These are phyloP conservation scores for Neurospora intermedia DNA, from an alignment of 495 filamentous ascomycete species.

Conservation along the genomic window DNA sequence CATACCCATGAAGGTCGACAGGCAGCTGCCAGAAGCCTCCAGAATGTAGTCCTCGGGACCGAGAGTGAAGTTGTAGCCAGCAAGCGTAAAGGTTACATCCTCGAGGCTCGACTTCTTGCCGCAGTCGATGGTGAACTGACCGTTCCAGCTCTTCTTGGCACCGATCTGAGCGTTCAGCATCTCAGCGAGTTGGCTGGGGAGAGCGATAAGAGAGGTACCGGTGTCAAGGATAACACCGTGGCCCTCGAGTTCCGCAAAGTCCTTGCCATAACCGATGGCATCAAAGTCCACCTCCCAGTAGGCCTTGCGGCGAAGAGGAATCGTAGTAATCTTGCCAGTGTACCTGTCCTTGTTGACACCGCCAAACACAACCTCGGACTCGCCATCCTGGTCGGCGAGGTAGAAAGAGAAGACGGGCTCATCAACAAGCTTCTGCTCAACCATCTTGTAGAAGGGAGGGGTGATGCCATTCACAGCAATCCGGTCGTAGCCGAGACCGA, in stretches of 20 bases:
- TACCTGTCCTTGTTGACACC: conserved; percentile 81
- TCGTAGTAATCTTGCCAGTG: conserved; percentile 79
- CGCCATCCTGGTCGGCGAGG: conserved; percentile 61
- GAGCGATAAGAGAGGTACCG: conserved; percentile 93
- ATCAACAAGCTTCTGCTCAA: conserved; percentile 80
- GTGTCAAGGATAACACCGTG: conserved; percentile 97
- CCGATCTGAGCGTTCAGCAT: conserved; percentile 97
- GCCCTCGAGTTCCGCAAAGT: conserved; percentile 75
- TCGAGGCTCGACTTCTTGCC: conserved; percentile 68
- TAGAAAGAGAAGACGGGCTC: conserved; percentile 96
- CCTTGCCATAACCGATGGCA: conserved; percentile 75
- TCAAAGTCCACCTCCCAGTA: conserved; percentile 99
- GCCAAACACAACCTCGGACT: conserved; percentile 86
- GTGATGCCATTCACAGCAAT: conserved; percentile 93
- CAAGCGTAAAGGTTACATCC: conserved; percentile 78
- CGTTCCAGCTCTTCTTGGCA: conserved; percentile 91
- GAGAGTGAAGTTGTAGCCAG: conserved; percentile 86
- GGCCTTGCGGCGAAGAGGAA: conserved; percentile 92
- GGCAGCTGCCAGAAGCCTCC: conserved; percentile 89
- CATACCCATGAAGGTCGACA: conserved; percentile 96
- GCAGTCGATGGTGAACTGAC: conserved; percentile 93
- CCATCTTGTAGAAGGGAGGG: conserved; percentile 93
- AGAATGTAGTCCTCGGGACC: conserved; percentile 87
- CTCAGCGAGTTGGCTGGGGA: conserved; percentile 86
- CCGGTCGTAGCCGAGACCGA: conserved; percentile 87